These are phyloP conservation scores for Chrysoporthe austroafricana DNA, from an alignment of 2,329 filamentous ascomycete genomes.

Conservation along the genomic window DNA sequence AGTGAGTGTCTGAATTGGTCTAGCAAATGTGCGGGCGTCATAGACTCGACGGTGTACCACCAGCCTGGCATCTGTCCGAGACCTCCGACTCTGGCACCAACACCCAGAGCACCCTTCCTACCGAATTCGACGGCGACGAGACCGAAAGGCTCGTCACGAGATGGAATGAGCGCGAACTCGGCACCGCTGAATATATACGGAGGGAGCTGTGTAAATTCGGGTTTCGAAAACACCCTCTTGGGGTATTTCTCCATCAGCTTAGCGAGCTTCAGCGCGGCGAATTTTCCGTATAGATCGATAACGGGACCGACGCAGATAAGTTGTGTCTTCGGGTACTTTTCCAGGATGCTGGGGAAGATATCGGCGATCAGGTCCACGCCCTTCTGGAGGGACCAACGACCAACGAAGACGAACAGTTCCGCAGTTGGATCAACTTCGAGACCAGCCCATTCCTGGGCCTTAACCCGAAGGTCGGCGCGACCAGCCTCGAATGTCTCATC, in stretches of 20 bases:
- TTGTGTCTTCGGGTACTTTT: constrained; percentile 61
- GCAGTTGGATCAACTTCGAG: constrained; percentile 64
- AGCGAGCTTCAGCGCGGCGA: constrained; percentile 65
- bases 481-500: constrained; percentile 59
- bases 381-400: constrained; percentile 72
- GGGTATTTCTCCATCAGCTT: constrained; percentile 69
- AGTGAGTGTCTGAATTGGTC: constrained; percentile 68
- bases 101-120: constrained; percentile 67
- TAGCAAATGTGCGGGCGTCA: constrained; percentile 63
- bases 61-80: constrained; percentile 71
- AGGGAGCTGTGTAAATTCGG: constrained; percentile 68
- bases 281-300: constrained; percentile 69
- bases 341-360: constrained; percentile 64
- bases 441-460: constrained; percentile 72
- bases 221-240: constrained; percentile 67
- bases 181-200: constrained; percentile 70
- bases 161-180: constrained; percentile 71
- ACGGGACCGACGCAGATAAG: constrained; percentile 66
- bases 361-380: constrained; percentile 70
- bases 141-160: constrained; percentile 70
- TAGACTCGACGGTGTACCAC: constrained; percentile 71
- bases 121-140: constrained; percentile 71
- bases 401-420: constrained; percentile 71
- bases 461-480: constrained; percentile 57
- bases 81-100: constrained; percentile 66